Percentiles rank a stretch among this genome's conserved stretches.
Evolutionary conservation across 75 land plant species (phyloP).

Genomic region (Azolla pinnata): DNA sequence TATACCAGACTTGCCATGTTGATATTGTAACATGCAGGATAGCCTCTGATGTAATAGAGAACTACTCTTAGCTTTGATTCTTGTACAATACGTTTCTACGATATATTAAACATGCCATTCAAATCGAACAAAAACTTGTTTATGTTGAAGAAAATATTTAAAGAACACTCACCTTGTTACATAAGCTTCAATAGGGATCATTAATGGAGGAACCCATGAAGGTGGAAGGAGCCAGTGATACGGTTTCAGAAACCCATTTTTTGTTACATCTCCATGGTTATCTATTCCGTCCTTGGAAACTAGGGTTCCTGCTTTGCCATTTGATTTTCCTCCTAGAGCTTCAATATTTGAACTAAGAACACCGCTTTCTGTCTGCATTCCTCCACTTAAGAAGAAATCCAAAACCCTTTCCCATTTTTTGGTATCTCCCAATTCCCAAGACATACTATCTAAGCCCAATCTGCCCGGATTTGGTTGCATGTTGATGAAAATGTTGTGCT

Average conservation of each 20-base stretch:
- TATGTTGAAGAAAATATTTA: no score
- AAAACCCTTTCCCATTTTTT: slow-evolving; percentile 25
- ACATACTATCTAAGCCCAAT: slow-evolving; percentile 17
- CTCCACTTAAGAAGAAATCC: slow-evolving; percentile 8
- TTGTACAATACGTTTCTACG: no score
- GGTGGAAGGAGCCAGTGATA: slow-evolving; percentile 26
- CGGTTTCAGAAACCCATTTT: slow-evolving; percentile 10
- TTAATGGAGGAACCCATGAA: slow-evolving; percentile 28
- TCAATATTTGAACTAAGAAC: not conserved
- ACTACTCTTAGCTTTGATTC: no score
- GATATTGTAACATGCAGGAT: no score
- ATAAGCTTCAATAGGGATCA: slow-evolving; percentile 20
- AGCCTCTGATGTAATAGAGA: no score
- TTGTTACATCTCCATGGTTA: slow-evolving; percentile 1
- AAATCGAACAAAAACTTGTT: no score
- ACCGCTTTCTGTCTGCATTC: not conserved
- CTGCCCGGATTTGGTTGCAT: slow-evolving; percentile 27
- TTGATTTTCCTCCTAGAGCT: not conserved
- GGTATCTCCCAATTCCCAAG: slow-evolving; percentile 25
- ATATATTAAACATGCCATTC: no score
- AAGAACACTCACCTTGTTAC: slow-evolving; percentile 27
- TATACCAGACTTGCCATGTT: no score
- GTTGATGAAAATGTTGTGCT: slow-evolving; percentile 25
- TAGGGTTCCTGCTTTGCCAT: not conserved
- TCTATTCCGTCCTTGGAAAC: not conserved